A percentile compares a stretch with the other conserved stretches of the same genome.
Conservation (phyloP, 306 rosid species). For the Urtica urens region DNA sequence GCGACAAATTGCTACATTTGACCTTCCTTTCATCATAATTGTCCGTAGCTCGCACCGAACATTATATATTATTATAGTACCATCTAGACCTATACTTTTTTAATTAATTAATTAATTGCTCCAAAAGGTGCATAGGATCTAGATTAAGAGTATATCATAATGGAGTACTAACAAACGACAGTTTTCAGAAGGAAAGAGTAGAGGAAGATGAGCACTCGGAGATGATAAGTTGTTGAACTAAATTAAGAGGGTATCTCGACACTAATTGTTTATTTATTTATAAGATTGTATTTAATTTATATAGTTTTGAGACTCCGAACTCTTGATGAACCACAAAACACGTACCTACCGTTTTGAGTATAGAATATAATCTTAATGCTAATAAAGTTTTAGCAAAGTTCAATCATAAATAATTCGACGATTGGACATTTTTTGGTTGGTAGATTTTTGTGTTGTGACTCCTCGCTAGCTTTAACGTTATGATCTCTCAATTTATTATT, state of each 20-base stretch:
- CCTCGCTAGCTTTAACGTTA: too few relatives aligned
- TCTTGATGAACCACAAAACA: slow-evolving; percentile 4
- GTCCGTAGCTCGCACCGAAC: neutral
- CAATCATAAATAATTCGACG: slow-evolving; percentile 12
- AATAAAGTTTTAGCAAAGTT: slow-evolving; percentile 2
- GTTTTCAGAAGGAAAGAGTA: neutral
- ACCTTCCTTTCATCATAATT: slow-evolving; percentile 12
- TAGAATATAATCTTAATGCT: neutral
- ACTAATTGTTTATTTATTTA: neutral
- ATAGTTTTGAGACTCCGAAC: neutral
- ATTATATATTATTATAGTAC: neutral
- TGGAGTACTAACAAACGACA: slow-evolving; percentile 10
- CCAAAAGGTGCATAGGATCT: slow-evolving; percentile 3
- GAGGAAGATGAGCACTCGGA: neutral
- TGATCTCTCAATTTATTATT: too few relatives aligned
- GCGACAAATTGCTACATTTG: slow-evolving; percentile 12
- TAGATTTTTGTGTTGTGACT: neutral
- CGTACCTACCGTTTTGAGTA: slow-evolving; percentile 9
- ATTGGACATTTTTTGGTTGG: slow-evolving; percentile 8
- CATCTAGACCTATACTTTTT: neutral
- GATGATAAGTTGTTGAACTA: neutral
- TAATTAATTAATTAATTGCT: neutral
- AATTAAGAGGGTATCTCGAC: slow-evolving; percentile 7
- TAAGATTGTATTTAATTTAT: neutral
- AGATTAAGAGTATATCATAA: neutral